Evolutionary conservation across 805 yeast species (phyloP), one percentile per base, ranked within the genome.

Genomic region (Danielia oregonensis): DNA sequence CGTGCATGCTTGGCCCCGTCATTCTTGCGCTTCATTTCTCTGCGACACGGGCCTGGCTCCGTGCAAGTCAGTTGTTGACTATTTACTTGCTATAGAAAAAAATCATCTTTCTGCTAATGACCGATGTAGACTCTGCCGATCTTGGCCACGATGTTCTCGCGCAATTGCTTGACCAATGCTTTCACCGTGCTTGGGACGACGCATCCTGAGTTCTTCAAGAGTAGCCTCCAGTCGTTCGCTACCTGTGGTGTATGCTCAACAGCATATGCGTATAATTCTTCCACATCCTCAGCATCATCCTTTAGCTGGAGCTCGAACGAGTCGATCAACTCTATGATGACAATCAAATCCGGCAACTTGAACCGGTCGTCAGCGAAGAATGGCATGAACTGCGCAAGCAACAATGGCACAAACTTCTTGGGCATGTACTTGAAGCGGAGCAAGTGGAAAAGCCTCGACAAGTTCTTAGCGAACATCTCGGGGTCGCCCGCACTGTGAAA

Each of bases 361-460:
- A 54, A 50, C 29, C 32, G 33, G 18, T 35, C 39, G 10, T 29
- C 26, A 6, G 26, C 19, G 24, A 63, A 63, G 51, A 68, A 66
- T 12, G 78, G 76, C 30, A 63, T 45, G 11, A 75, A 46, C 36
- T 77, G 75, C n/a, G 73, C 49, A 11, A 78, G 47, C 26, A 79
- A 58, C 12, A 76, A 59, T 7, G 79, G 74, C 35, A 63, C 59
- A 43, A 68, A 70, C 46, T 70, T 70, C 24, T 57, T 57, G 7
- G 83, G 84, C 40, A 68, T 46, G 43, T 60, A 61, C 29, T 51
- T 57, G 47, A 65, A 66, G 35, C 63, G 57, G 34, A 68, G 46
- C 35, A 80, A 50, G 46, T 77, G 79, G 29, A 64, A 65, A 50
- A 80, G 70, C 14, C 61, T 61, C 17, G 82, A 52, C 10, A 78